Evolutionary conservation across 306 rosid species (phyloP).

Genomic region (Ziziphus jujuba): DNA sequence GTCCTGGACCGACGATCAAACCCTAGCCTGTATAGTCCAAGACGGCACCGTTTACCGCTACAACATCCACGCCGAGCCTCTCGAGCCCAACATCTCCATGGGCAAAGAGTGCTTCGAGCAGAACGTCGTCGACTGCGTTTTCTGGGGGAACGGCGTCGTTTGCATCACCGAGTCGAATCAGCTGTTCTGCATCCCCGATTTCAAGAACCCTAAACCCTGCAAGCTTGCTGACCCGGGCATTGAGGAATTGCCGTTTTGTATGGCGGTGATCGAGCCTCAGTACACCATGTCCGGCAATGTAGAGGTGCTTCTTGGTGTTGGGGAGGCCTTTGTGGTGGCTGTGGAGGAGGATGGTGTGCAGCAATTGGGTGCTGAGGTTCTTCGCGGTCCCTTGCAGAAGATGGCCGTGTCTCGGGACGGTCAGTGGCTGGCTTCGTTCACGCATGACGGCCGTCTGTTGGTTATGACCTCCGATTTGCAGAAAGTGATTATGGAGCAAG

Average conservation of each 20-base stretch:
- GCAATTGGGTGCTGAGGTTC: slow-evolving; percentile 58
- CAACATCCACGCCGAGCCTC: slow-evolving; percentile 55
- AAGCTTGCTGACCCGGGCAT: slow-evolving; percentile 78
- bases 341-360: slow-evolving; percentile 94
- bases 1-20: slow-evolving; percentile 90
- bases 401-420: slow-evolving; percentile 91
- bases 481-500: slow-evolving; percentile 71
- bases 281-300: slow-evolving; percentile 88
- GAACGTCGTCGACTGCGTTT: slow-evolving; percentile 80
- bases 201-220: slow-evolving; percentile 51
- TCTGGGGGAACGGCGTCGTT: slow-evolving; percentile 87
- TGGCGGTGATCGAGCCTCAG: slow-evolving; percentile 96
- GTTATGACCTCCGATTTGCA: slow-evolving; percentile 79
- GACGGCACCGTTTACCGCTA: slow-evolving; percentile 91
- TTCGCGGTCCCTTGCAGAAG: slow-evolving; percentile 82
- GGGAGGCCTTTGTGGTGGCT: slow-evolving; percentile 59
- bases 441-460: slow-evolving; percentile 81
- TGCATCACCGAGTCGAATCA: slow-evolving; percentile 72
- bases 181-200: slow-evolving; percentile 70
- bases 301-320: slow-evolving; percentile 80
- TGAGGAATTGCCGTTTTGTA: slow-evolving; percentile 75
- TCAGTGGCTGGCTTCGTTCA: slow-evolving; percentile 91
- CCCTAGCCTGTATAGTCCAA: slow-evolving; percentile 75
- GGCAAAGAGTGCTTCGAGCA: slow-evolving; percentile 81
- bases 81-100: slow-evolving; percentile 76